Base-by-base conservation (phyloP, 345 rosid genomes). In the Eutrema heterophyllum region DNA sequence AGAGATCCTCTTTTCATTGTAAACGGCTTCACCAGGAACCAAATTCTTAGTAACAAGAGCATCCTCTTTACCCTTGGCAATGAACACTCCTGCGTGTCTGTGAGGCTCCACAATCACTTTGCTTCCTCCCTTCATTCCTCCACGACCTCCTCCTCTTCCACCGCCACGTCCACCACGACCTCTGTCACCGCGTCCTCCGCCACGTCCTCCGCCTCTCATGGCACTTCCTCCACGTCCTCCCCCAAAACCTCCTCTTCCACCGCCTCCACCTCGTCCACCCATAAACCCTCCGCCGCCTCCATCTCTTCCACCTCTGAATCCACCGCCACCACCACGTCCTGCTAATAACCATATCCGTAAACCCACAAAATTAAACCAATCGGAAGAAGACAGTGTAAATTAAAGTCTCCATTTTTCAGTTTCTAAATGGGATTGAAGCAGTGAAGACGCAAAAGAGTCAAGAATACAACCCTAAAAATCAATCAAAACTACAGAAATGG, bases 61-160 rank as follows among this genome's bases (percentile, higher is more conserved):
- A 73, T 93, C 97, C 70, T 90, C 97, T 78, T 87, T 89, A 36
- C 96, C 98, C 86, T 88, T 90, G 2, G 90, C 97, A 68, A 91
- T 80, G 38, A 93, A 90, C 5, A 93, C 89, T 2, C 97, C 96
- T 1, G 81, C 92, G 35, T 93, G 96, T 69, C 96, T 83, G 82
- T 91, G 96, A 24, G 96, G 94, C 79, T 90, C 92, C 13, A 91
- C 87, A 4, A 93, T 75, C 40, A 93, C 97, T 79, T 45, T 90
- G 79, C 83, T 88, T 54, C 97, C 98, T 56, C 97, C 98, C 43
- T 74, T 93, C 97, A 91, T 89, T 60, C 98, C 98, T 27, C 87
- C 81, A 13, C 69, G 45, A 1, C 86, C 78, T 7, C 92, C 76
- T 83, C 96, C 97, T 15, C 89, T 73, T 16, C 56, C 38, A 3